These are phyloP conservation scores for Pharus latifolius DNA, from an alignment of 176 grass and related monocot species.

Conservation along the genomic window DNA sequence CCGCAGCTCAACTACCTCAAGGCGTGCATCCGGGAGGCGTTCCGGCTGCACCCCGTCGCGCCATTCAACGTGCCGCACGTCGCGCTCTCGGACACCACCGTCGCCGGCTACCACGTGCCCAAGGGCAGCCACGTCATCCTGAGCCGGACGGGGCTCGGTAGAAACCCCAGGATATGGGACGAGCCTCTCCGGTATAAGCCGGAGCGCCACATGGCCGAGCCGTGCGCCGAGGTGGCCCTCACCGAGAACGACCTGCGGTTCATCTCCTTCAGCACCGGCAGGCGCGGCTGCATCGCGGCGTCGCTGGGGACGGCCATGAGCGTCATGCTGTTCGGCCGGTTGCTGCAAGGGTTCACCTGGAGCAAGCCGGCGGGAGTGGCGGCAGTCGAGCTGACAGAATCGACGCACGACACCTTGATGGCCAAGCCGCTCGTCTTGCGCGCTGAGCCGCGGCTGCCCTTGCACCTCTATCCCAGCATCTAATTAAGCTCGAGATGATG, in stretches of 20 bases:
- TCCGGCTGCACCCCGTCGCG: constrained; percentile 14
- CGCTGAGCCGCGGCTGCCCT: background rate
- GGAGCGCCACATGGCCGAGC: background rate
- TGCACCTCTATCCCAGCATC: background rate
- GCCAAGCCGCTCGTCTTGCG: background rate
- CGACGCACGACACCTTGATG: background rate
- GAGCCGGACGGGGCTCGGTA: constrained; percentile 1
- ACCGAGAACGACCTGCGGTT: constrained; percentile 9
- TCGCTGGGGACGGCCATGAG: background rate
- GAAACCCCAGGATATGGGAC: constrained; percentile 4
- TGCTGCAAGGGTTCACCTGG: constrained; percentile 27
- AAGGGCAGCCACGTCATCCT: constrained; percentile 11
- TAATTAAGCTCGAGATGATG: too few relatives aligned
- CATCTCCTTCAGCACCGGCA: constrained; percentile 15
- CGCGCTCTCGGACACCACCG: background rate
- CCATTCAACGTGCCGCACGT: constrained; percentile 19
- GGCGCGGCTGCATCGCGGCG: constrained; percentile 4
- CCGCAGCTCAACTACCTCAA: background rate
- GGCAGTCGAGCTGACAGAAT: constrained; percentile 1
- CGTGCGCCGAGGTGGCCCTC: background rate
- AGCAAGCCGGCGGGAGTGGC: background rate
- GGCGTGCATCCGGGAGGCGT: constrained; percentile 12
- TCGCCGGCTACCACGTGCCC: constrained; percentile 18
- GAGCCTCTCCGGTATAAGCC: constrained; percentile 2
- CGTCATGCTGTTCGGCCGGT: constrained; percentile 1